phyloP scores from a whole-genome alignment of 2,329 filamentous ascomycete species.

The Neurospora sp. region DNA sequence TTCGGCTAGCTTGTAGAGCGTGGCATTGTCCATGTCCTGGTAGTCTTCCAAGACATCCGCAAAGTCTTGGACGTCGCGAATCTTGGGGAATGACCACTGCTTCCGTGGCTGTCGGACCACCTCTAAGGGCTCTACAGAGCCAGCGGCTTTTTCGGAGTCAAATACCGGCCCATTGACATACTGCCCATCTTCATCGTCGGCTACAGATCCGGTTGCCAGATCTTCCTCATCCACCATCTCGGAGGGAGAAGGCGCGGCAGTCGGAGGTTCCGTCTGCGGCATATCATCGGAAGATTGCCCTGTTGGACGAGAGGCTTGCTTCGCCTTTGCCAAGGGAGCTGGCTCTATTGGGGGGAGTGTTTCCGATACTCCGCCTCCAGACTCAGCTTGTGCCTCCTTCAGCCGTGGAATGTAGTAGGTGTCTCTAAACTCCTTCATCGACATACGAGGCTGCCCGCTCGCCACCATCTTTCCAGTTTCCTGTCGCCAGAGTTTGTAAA shows the following conservation, averaged over 20 bases:
- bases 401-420: conserved; percentile 12
- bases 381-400: conserved; percentile 6
- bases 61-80: conserved; percentile 41
- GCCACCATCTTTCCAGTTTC: conserved; percentile 10
- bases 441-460: conserved; percentile 9
- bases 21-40: conserved; percentile 37
- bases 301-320: background rate
- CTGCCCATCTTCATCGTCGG: conserved; percentile 12
- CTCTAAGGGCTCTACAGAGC: conserved; percentile 13
- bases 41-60: conserved; percentile 37
- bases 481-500: conserved; percentile 11
- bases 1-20: conserved; percentile 35
- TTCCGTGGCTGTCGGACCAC: conserved; percentile 20
- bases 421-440: conserved; percentile 10
- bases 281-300: conserved; percentile 6
- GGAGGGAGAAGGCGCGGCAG: conserved; percentile 15
- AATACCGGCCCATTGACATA: conserved; percentile 9
- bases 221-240: conserved; percentile 10
- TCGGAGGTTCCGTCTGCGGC: conserved; percentile 12
- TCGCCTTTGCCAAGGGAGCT: background rate
- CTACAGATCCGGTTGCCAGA: conserved; percentile 5
- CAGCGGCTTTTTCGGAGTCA: conserved; percentile 7
- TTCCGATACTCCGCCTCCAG: background rate
- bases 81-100: conserved; percentile 38
- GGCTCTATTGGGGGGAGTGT: background rate